phyloP scores from a whole-genome alignment of 148 eudicot species.

The Rhododendron williamsianum region DNA sequence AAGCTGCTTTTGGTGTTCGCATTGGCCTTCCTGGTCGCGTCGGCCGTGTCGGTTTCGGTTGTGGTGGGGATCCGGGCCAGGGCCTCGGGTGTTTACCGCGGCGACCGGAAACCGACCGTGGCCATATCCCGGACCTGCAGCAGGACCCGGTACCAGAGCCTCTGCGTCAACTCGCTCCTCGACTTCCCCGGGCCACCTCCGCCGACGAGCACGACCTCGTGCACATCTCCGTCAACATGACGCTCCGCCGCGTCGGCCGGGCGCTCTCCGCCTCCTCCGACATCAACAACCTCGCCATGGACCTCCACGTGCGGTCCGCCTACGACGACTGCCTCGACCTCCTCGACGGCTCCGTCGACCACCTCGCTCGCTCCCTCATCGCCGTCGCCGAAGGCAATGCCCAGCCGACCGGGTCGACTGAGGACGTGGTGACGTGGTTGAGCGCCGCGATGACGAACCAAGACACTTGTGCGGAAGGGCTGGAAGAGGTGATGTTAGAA shows the following conservation, averaged over 20 bases:
- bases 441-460: slow-evolving; percentile 84
- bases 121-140: slow-evolving; percentile 43
- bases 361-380: slow-evolving; percentile 41
- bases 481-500: slow-evolving; percentile 11
- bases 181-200: slow-evolving; percentile 56
- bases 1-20: slow-evolving; percentile 19
- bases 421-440: slow-evolving; percentile 90
- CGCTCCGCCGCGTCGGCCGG: slow-evolving; percentile 38
- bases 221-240: slow-evolving; percentile 72
- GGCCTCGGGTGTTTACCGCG: not conserved
- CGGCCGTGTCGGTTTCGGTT: slow-evolving; percentile 26
- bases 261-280: slow-evolving; percentile 43
- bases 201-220: slow-evolving; percentile 47
- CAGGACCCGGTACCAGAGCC: slow-evolving; percentile 36
- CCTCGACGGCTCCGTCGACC: slow-evolving; percentile 65
- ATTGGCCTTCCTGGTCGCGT: slow-evolving; percentile 23
- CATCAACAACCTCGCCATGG: slow-evolving; percentile 47
- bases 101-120: slow-evolving; percentile 22
- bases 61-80: slow-evolving; percentile 9
- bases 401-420: slow-evolving; percentile 23
- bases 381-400: slow-evolving; percentile 12
- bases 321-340: slow-evolving; percentile 74
- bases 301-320: slow-evolving; percentile 43
- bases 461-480: slow-evolving; percentile 78
- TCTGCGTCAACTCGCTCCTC: slow-evolving; percentile 40